Percentiles rank a stretch among this genome's conserved stretches.
Evolutionary conservation across 2,329 filamentous ascomycete species (phyloP).

Genomic region (Akanthomyces dipterigenus): DNA sequence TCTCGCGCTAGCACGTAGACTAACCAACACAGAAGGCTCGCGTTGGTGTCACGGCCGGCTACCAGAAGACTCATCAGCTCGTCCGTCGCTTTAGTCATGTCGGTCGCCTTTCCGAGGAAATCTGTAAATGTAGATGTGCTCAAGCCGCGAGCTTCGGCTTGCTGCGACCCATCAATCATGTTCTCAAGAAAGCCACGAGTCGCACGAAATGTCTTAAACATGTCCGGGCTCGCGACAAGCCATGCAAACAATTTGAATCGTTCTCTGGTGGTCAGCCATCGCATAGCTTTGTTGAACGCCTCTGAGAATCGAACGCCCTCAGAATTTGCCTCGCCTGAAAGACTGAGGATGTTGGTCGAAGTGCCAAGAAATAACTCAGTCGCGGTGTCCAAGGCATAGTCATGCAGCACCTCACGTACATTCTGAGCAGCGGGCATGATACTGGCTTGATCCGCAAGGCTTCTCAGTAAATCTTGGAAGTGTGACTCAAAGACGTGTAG

Average conservation of each 20-base stretch:
- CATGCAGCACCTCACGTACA: neutral
- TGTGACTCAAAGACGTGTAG: neutral
- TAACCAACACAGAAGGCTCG: conserved; percentile 10
- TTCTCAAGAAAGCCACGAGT: conserved; percentile 11
- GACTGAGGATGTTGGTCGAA: conserved; percentile 1
- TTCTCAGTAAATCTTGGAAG: conserved; percentile 1
- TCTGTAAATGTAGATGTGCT: neutral
- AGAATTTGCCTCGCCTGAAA: neutral
- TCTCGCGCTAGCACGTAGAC: conserved; percentile 10
- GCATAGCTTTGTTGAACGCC: neutral
- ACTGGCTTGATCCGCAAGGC: neutral
- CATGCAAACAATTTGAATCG: conserved; percentile 12
- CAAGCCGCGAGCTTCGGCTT: neutral
- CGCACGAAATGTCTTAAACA: neutral
- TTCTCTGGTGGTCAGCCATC: conserved; percentile 6
- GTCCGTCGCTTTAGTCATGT: neutral
- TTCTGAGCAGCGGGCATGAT: neutral
- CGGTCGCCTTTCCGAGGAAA: neutral
- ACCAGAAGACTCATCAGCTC: conserved; percentile 7
- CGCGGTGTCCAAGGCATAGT: conserved; percentile 4
- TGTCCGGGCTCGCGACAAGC: conserved; percentile 2
- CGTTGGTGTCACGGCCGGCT: conserved; percentile 4
- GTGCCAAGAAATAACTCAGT: conserved; percentile 4
- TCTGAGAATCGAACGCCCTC: conserved; percentile 4
- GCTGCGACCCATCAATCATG: conserved; percentile 9